These are phyloP conservation scores for Venustampulla echinocandica DNA, from an alignment of 495 filamentous ascomycete genomes.

Conservation along the genomic window DNA sequence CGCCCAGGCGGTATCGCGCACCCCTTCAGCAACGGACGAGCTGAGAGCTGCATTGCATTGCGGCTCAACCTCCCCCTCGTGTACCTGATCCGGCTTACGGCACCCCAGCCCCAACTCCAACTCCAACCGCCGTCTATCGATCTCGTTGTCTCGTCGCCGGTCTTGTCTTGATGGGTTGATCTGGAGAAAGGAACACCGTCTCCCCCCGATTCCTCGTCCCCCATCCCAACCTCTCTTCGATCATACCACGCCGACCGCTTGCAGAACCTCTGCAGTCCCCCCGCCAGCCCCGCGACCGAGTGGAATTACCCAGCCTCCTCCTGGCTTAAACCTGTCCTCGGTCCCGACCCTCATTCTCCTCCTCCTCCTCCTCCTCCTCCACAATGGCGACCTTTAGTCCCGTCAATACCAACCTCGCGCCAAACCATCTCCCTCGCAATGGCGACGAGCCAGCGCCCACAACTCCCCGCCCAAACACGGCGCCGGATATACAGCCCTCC, in stretches of 20 bases:
- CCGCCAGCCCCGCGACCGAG: conserved; percentile 7
- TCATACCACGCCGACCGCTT: conserved; percentile 8
- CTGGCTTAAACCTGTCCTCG: conserved; percentile 2
- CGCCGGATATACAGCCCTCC: conserved; percentile 32
- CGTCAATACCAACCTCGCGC: conserved; percentile 62
- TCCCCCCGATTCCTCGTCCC: no score
- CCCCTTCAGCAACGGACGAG: no score
- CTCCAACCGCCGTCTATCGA: no score
- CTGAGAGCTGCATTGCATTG: no score
- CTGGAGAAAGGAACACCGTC: no score
- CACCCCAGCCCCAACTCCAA: no score
- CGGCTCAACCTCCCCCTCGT: no score
- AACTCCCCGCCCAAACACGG: conserved; percentile 44
- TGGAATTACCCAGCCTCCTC: conserved; percentile 14
- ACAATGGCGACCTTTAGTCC: conserved; percentile 53
- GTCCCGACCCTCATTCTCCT: no score
- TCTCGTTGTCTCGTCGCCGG: no score
- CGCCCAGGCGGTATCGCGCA: no score
- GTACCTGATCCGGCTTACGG: no score
- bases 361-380: not conserved
- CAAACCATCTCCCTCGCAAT: conserved; percentile 28
- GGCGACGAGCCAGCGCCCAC: conserved; percentile 52
- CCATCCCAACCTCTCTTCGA: not conserved
- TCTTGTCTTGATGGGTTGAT: no score
- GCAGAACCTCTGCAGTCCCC: conserved; percentile 1